These are phyloP conservation scores for Penicillium desertorum DNA, from an alignment of 495 filamentous ascomycete genomes.

Conservation along the genomic window DNA sequence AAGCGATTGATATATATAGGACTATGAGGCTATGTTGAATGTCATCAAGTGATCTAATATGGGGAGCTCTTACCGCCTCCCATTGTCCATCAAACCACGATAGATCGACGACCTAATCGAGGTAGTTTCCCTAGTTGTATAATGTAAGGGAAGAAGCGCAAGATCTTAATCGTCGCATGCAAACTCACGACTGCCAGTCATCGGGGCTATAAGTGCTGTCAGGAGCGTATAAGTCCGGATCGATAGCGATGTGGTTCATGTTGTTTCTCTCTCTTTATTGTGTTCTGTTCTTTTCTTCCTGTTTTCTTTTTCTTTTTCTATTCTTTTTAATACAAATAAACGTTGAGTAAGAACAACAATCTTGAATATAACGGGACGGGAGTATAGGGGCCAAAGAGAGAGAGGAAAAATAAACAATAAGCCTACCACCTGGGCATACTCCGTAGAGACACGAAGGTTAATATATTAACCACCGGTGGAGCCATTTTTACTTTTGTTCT, in stretches of 20 bases:
- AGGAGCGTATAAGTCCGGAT: slow-evolving; percentile 17
- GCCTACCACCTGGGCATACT: too few relatives aligned
- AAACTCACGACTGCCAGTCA: slow-evolving; percentile 26
- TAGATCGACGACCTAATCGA: slow-evolving; percentile 23
- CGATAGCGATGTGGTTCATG: slow-evolving; percentile 4
- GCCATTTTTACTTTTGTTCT: too few relatives aligned
- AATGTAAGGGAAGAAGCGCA: background rate
- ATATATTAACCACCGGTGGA: background rate
- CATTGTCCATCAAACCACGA: slow-evolving; percentile 24
- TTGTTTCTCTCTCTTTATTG: too few relatives aligned
- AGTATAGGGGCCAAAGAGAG: too few relatives aligned
- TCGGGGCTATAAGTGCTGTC: slow-evolving; percentile 12
- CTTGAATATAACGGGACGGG: too few relatives aligned
- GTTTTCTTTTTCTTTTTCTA: too few relatives aligned
- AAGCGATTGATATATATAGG: slow-evolving; percentile 21
- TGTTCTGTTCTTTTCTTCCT: too few relatives aligned
- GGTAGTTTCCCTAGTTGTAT: slow-evolving; percentile 15
- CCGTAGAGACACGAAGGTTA: background rate
- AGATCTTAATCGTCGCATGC: background rate
- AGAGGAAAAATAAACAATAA: background rate
- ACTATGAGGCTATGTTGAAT: background rate
- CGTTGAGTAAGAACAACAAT: background rate
- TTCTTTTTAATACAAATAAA: too few relatives aligned
- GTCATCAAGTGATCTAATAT: background rate
- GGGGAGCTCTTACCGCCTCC: slow-evolving; percentile 17